A percentile compares a stretch with the other conserved stretches of the same genome.
phyloP scores from a whole-genome alignment of 768 basidiomycete species.

The Paxillus involutus region DNA sequence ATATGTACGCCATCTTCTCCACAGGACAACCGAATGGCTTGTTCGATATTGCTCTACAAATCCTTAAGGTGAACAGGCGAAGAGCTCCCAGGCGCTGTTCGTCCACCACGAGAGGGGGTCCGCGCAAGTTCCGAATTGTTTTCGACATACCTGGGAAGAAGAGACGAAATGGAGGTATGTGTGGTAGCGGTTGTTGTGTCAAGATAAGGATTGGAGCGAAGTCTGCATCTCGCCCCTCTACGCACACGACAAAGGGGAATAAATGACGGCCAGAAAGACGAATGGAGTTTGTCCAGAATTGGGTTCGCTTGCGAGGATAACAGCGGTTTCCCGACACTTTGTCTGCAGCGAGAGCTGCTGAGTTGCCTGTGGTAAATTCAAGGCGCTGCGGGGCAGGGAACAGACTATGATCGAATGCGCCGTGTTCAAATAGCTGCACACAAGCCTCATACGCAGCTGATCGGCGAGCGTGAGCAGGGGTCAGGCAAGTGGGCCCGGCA shows the following conservation, averaged over 20 bases:
- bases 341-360: constrained; percentile 17
- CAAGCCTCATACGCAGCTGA: constrained; percentile 61
- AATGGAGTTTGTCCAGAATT: constrained; percentile 61
- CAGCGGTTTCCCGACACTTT: constrained; percentile 45
- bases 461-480: constrained; percentile 54
- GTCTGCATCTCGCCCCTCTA: constrained; percentile 27
- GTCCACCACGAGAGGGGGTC: constrained; percentile 49
- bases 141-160: constrained; percentile 54
- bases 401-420: constrained; percentile 50
- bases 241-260: constrained; percentile 42
- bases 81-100: constrained; percentile 47
- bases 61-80: constrained; percentile 60
- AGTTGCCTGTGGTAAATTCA: background rate
- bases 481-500: constrained; percentile 45
- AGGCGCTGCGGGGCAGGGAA: constrained; percentile 30
- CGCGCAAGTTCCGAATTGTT: constrained; percentile 43
- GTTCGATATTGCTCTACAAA: constrained; percentile 64
- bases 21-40: constrained; percentile 60
- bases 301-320: constrained; percentile 59
- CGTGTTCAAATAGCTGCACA: constrained; percentile 44
- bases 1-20: constrained; percentile 60
- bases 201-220: constrained; percentile 65
- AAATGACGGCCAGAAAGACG: constrained; percentile 19
- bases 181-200: constrained; percentile 65
- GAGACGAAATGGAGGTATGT: constrained; percentile 53